These are phyloP conservation scores for Lachancea waltii DNA, from an alignment of 805 yeast species.

Conservation along the genomic window DNA sequence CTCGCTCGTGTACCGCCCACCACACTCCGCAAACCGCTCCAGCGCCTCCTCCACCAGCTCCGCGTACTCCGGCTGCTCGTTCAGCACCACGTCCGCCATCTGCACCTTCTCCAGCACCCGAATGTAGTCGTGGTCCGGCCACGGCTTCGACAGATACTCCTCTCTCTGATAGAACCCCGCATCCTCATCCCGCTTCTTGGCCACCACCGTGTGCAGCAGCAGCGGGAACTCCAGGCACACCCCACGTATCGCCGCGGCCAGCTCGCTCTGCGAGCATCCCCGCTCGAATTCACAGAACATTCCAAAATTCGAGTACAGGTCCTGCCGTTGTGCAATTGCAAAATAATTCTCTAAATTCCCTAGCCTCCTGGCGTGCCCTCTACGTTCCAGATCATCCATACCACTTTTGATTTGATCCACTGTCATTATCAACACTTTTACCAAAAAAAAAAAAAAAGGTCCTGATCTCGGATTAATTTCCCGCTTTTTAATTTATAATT, in stretches of 20 bases:
- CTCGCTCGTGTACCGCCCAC: constrained; percentile 10
- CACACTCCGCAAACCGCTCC: constrained; percentile 12
- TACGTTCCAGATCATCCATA: constrained; percentile 1
- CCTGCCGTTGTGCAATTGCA: constrained; percentile 22
- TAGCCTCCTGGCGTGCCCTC: constrained; percentile 27
- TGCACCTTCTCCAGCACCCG: constrained; percentile 14
- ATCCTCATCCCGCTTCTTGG: constrained; percentile 9
- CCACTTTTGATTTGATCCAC: neutral
- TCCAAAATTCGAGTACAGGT: constrained; percentile 21
- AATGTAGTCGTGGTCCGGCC: constrained; percentile 22
- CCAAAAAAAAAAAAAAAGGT: too few species aligned
- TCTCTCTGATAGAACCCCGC: constrained; percentile 17
- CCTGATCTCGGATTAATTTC: neutral
- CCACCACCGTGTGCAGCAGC: constrained; percentile 17
- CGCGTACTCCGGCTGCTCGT: constrained; percentile 18
- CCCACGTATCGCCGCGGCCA: constrained; percentile 15
- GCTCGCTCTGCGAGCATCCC: constrained; percentile 6
- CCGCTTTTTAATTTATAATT: neutral
- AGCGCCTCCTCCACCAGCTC: constrained; percentile 8
- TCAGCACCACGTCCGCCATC: constrained; percentile 19
- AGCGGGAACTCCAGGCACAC: constrained; percentile 20
- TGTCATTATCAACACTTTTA: too few species aligned
- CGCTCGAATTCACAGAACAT: constrained; percentile 18
- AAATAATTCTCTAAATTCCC: constrained; percentile 27
- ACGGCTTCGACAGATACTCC: constrained; percentile 17